Percentiles rank a stretch among this genome's conserved stretches.
These are phyloP conservation scores for Coelastrella sp. DNA, from an alignment of 139 green algal genomes.

Conservation along the genomic window DNA sequence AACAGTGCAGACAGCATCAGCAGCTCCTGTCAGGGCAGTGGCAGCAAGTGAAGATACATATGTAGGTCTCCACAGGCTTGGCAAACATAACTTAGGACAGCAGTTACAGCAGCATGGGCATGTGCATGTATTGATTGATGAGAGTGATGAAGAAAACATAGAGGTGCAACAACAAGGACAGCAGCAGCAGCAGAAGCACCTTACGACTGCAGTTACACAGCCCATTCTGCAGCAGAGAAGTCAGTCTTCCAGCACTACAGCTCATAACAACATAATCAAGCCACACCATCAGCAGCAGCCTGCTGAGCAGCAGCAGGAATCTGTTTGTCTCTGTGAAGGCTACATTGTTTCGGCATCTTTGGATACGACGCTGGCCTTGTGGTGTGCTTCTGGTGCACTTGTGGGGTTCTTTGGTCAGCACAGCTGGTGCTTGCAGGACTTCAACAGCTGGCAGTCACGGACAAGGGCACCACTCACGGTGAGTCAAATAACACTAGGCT, in stretches of 20 bases:
- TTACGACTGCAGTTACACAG: too few relatives aligned
- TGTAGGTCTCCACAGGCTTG: too few relatives aligned
- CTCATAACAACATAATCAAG: too few relatives aligned
- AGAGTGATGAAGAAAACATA: too few relatives aligned
- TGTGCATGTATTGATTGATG: not conserved
- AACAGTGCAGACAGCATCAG: not conserved
- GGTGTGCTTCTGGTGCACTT: conserved; percentile 2
- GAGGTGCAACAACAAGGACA: too few relatives aligned
- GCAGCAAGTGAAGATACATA: too few relatives aligned
- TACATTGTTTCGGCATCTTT: conserved; percentile 25
- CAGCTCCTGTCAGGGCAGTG: not conserved
- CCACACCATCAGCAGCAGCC: not conserved
- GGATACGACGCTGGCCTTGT: conserved; percentile 3
- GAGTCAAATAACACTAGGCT: too few relatives aligned
- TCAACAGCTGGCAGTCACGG: conserved; percentile 1
- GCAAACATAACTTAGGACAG: not conserved
- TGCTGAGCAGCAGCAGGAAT: conserved; percentile 3
- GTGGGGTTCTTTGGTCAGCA: conserved; percentile 21
- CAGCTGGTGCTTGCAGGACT: conserved; percentile 9
- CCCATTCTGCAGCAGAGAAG: too few relatives aligned
- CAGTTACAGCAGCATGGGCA: conserved; percentile 6
- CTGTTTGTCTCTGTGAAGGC: not conserved
- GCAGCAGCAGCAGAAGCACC: too few relatives aligned
- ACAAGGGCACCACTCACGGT: not conserved
- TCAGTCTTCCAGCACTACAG: too few relatives aligned